Conservation (phyloP, 495 filamentous ascomycete species). For the Recurvomyces mirabilis region DNA sequence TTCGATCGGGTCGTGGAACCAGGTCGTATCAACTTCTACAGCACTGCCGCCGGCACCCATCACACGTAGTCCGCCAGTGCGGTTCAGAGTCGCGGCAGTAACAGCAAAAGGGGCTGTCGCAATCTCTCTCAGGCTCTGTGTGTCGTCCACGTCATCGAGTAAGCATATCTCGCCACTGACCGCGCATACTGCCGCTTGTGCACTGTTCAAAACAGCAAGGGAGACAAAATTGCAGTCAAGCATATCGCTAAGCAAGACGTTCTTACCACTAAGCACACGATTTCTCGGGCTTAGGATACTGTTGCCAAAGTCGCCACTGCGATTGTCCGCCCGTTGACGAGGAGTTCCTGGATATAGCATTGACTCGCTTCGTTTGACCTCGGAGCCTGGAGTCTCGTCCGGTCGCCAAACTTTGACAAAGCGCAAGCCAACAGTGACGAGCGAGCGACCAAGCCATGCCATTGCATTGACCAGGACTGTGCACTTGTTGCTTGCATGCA, state of each 20-base stretch:
- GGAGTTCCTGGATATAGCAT: constrained; percentile 2
- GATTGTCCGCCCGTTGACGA: constrained; percentile 14
- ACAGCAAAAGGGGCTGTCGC: constrained; percentile 52
- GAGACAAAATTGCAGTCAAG: constrained; percentile 75
- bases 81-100: constrained; percentile 35
- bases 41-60: constrained; percentile 11
- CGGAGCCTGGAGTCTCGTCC: constrained; percentile 43
- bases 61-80: constrained; percentile 15
- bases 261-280: constrained; percentile 44
- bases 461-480: constrained; percentile 72
- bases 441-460: constrained; percentile 68
- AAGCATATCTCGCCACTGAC: constrained; percentile 65
- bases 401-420: constrained; percentile 92
- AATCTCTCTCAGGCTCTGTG: constrained; percentile 54
- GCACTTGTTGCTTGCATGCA: constrained; percentile 91
- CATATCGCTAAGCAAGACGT: constrained; percentile 61
- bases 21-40: too few species aligned
- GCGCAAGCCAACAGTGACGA: constrained; percentile 71
- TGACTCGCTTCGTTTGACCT: constrained; percentile 36
- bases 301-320: constrained; percentile 35
- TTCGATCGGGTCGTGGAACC: too few species aligned
- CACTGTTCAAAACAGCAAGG: constrained; percentile 56
- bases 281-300: constrained; percentile 25
- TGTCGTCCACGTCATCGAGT: constrained; percentile 63
- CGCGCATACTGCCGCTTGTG: constrained; percentile 57